Evolutionary conservation across 176 grass and related monocot species (phyloP).

Genomic region (Triticum turgidum): DNA sequence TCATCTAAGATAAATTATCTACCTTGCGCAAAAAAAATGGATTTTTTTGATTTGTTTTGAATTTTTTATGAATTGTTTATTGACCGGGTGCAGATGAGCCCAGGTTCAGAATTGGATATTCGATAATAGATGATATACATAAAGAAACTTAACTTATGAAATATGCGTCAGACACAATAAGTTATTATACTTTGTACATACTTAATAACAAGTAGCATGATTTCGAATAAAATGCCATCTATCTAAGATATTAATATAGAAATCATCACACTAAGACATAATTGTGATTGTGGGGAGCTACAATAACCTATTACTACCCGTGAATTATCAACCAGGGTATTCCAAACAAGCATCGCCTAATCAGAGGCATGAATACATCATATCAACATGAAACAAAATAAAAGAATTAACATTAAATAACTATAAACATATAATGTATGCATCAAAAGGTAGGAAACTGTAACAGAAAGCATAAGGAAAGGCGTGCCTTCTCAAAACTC

Average conservation of each 20-base stretch:
- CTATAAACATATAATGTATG: background rate
- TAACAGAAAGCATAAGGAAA: constrained; percentile 16
- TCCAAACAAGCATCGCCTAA: constrained; percentile 10
- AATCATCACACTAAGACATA: background rate
- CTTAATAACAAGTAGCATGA: background rate
- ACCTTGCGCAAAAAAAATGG: too few relatives aligned
- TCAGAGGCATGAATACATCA: background rate
- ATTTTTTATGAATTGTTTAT: too few relatives aligned
- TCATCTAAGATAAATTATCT: background rate
- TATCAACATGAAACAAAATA: constrained; percentile 19
- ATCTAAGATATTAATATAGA: constrained; percentile 2
- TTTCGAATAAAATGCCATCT: background rate
- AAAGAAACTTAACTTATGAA: background rate
- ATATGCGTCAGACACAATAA: background rate
- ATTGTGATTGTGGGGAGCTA: background rate
- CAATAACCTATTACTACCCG: background rate
- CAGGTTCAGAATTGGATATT: too few relatives aligned
- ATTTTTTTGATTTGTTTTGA: too few relatives aligned
- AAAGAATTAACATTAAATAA: constrained; percentile 8
- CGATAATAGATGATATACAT: background rate
- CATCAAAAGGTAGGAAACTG: constrained; percentile 20
- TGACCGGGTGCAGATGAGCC: too few relatives aligned
- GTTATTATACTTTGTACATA: background rate
- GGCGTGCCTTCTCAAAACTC: constrained; percentile 73
- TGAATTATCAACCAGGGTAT: constrained; percentile 6